Base-by-base conservation (phyloP, 805 yeast genomes). In the Jamesozyma gamospora region DNA sequence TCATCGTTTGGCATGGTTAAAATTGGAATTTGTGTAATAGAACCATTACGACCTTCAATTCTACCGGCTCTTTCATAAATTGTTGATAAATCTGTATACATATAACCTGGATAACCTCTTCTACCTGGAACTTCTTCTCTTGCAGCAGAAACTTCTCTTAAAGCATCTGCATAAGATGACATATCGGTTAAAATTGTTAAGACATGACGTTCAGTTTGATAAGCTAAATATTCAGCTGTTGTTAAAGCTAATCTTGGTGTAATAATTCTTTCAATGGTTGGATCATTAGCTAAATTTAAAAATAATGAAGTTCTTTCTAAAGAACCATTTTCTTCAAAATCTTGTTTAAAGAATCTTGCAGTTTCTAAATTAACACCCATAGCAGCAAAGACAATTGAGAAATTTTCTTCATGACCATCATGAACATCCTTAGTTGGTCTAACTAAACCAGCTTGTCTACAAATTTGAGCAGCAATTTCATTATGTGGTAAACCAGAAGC, bases 51-150 rank as follows among this genome's bases (percentile, higher is more conserved):
- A 51, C 99, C 99, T 70, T 92, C 98, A 47, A 92, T 97, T 74
- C 99, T 84, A 65, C 99, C 99, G 34, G 99, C 99, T 74, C 99
- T 85, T 72, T 92, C 99, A 66, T 92, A 92, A 59, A 92, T 87
- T 38, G 97, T 92, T 37, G 97, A 85, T 73, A 92, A 85, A 81
- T 92, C 99, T 35, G 99, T 92, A 71, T 92, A 92, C 99, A 92
- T 92, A 67, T 92, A 92, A 83, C 99, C 99, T 49, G 99, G 99
- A 68, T 92, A 92, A 74, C 99, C 99, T 80, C 99, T 87, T 77
- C 99, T 87, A 75, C 99, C 99, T 62, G 98, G 98, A 35, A 92
- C 98, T 71, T 94, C 98, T 70, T 92, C 99, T 75, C 99, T 87
- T 36, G 99, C 99, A 46, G 99, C 98, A 48, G 96, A 87, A 37